These are phyloP conservation scores for Leucocoprinus sp. DNA, from an alignment of 768 basidiomycete species.

Conservation along the genomic window DNA sequence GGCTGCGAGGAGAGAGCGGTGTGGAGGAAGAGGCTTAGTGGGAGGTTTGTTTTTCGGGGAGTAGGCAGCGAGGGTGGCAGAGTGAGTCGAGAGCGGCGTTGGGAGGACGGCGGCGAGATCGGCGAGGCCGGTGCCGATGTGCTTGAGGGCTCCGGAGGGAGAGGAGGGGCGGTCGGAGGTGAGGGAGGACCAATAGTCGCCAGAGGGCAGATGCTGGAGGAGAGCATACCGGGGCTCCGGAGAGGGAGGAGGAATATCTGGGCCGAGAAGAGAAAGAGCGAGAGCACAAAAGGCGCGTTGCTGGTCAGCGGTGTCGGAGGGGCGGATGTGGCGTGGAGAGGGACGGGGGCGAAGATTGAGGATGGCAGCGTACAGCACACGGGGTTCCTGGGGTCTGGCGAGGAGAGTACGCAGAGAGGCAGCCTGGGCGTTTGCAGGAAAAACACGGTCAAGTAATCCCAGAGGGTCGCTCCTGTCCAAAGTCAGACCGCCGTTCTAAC, in stretches of 20 bases:
- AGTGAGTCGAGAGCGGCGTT: slow-evolving; percentile 37
- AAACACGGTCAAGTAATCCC: slow-evolving; percentile 74
- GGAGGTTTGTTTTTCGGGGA: slow-evolving; percentile 29
- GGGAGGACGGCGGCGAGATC: slow-evolving; percentile 73
- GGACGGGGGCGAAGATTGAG: slow-evolving; percentile 62
- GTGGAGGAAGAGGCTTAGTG: slow-evolving; percentile 35
- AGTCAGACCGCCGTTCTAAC: slow-evolving; percentile 8
- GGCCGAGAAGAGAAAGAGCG: slow-evolving; percentile 63
- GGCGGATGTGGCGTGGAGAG: slow-evolving; percentile 54
- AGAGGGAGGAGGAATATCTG: slow-evolving; percentile 28
- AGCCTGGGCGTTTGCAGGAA: slow-evolving; percentile 40
- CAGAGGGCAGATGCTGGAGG: slow-evolving; percentile 69
- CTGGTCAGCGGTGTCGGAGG: slow-evolving; percentile 55
- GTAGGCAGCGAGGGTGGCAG: slow-evolving; percentile 31
- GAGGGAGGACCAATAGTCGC: slow-evolving; percentile 75
- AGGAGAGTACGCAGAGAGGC: slow-evolving; percentile 50
- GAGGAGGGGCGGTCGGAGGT: slow-evolving; percentile 34
- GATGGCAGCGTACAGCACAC: slow-evolving; percentile 54
- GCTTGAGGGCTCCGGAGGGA: slow-evolving; percentile 38
- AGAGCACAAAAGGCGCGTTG: slow-evolving; percentile 71
- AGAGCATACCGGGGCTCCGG: slow-evolving; percentile 60
- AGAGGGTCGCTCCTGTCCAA: slow-evolving; percentile 55
- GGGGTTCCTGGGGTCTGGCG: slow-evolving; percentile 41
- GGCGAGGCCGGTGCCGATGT: slow-evolving; percentile 55
- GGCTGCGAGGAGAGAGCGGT: slow-evolving; percentile 46